Evolutionary conservation across 176 grass and related monocot genomes (phyloP), one percentile per base, ranked within the genome.

Genomic region (Typha latifolia): DNA sequence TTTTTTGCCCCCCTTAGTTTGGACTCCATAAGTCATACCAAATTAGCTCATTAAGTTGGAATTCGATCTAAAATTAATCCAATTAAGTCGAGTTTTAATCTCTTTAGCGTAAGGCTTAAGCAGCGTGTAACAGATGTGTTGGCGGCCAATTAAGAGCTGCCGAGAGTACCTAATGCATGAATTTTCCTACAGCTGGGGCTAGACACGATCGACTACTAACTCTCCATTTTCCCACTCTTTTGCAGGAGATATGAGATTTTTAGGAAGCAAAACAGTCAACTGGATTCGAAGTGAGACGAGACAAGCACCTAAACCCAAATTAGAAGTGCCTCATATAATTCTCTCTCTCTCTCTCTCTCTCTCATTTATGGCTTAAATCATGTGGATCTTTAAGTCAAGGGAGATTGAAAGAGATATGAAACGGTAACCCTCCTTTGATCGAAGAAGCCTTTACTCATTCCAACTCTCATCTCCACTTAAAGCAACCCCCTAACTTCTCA

Each of bases 391-490:
- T 4, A 65, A 77, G 73, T 84, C 77, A 74, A 84, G 68, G 69
- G 62, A 23, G 47, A 29, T 69, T 16, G 62, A 14, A 31, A 14
- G 31, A 29, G 22, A 21, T 20, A 14, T 6, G 16, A 53, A 85
- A 69, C 69, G 66, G 51, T 51, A 64, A 51, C 29, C 4, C 16
- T 5, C 16, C 52, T 14, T 32, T 34, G 34, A 14, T 34, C 37
- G 29, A 62, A 7, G 29, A 63, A 71, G 53, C 49, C 67, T 31
- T 53, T 56, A 21, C 47, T 51, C 5, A 57, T 69, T 27, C 14
- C 78, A 69, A 59, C 53, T 2, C 53, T 59, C 18, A 18, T 21
- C 53, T n/a, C 53, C 14, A 83, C 64, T 88, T 70, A 80, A 69
- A 66, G 12, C 62, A 34, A 32, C 47, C 64, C 65, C 24, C 67